phyloP scores from a whole-genome alignment of 148 eudicot species.

The Vaccinium darrowii region DNA sequence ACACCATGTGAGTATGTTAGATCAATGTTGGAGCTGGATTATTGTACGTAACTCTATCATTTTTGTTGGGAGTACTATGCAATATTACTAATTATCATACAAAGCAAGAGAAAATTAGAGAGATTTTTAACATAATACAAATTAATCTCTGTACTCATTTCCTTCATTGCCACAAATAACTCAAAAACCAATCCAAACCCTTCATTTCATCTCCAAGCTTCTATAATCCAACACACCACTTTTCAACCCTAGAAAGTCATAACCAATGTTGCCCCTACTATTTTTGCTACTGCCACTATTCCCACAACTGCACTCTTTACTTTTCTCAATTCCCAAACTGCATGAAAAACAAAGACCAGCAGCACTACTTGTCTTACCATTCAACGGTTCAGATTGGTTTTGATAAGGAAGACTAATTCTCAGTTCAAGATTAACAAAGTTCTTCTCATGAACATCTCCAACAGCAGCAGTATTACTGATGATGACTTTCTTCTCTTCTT shows the following conservation, averaged over 20 bases:
- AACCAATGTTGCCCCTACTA: slow-evolving; percentile 35
- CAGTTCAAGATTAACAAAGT: slow-evolving; percentile 61
- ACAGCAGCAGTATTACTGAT: neutral
- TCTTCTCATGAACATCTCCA: neutral
- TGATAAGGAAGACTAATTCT: slow-evolving; percentile 79
- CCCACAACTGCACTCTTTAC: slow-evolving; percentile 60
- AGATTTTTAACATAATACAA: slow-evolving; percentile 14
- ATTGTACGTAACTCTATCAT: too few species aligned
- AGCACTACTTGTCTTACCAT: slow-evolving; percentile 19
- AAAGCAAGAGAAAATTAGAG: slow-evolving; percentile 16
- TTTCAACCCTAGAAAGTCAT: slow-evolving; percentile 73
- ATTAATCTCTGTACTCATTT: neutral
- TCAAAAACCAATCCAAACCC: neutral
- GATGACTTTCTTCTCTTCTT: neutral
- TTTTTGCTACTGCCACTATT: slow-evolving; percentile 28
- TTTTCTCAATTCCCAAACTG: slow-evolving; percentile 53
- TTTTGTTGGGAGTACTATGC: neutral
- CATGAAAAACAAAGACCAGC: slow-evolving; percentile 52
- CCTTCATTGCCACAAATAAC: neutral
- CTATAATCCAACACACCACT: slow-evolving; percentile 62
- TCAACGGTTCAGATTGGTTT: slow-evolving; percentile 29
- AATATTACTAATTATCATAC: slow-evolving; percentile 17
- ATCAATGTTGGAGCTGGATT: too few species aligned
- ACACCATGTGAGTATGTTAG: too few species aligned
- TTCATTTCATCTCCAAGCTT: slow-evolving; percentile 77